A percentile compares a stretch with the other conserved stretches of the same genome.
These are phyloP conservation scores for Viola odorata DNA, from an alignment of 345 rosid genomes.

Conservation along the genomic window DNA sequence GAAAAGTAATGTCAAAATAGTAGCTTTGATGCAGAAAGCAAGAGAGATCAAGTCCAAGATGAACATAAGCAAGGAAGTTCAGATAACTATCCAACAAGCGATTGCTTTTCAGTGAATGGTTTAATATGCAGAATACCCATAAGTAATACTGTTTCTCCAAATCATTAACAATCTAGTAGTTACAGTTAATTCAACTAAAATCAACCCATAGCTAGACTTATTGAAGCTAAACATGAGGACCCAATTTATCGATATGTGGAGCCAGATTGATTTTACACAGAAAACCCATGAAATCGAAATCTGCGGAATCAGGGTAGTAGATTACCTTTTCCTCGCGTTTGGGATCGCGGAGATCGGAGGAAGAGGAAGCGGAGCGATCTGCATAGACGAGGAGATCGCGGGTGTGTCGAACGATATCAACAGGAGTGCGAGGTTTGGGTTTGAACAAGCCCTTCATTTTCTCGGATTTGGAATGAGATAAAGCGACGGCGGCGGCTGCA, in stretches of 20 bases:
- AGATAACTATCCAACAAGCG: neutral
- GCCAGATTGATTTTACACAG: neutral
- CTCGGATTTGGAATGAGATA: slow-evolving; percentile 8
- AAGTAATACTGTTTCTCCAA: neutral
- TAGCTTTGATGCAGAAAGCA: neutral
- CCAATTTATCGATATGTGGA: neutral
- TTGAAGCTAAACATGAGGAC: neutral
- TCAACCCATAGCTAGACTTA: neutral
- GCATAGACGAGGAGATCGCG: slow-evolving; percentile 75
- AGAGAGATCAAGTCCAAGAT: neutral
- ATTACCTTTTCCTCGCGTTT: slow-evolving; percentile 50
- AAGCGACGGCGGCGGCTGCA: neutral
- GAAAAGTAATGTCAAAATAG: neutral
- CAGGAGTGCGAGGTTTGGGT: slow-evolving; percentile 81
- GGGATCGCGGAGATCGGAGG: slow-evolving; percentile 28
- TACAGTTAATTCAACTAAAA: neutral
- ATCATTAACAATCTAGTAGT: neutral
- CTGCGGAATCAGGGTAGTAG: neutral
- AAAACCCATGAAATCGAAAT: neutral
- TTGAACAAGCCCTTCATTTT: slow-evolving; percentile 88
- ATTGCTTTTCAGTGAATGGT: neutral
- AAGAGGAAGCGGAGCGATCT: slow-evolving; percentile 14
- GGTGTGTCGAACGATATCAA: slow-evolving; percentile 75
- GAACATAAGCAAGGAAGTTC: neutral
- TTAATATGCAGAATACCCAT: neutral